Conservation (phyloP, 345 rosid genomes). For the Heritiera fomes region DNA sequence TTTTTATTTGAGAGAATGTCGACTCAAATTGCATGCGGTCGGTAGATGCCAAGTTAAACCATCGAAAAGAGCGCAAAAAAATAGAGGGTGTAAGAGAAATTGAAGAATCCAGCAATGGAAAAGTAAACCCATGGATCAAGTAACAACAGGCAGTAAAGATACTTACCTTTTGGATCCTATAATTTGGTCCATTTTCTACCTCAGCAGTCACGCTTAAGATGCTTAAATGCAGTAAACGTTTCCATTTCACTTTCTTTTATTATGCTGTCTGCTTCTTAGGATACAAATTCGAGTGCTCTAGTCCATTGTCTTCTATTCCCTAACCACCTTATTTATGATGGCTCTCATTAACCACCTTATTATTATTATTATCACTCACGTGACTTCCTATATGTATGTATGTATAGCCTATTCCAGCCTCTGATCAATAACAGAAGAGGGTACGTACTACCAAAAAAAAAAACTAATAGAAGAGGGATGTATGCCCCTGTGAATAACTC, state of each 20-base stretch:
- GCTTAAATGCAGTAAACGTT: constrained; percentile 7
- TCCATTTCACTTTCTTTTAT: constrained; percentile 11
- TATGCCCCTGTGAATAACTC: neutral
- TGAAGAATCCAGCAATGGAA: neutral
- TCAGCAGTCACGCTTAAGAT: constrained; percentile 8
- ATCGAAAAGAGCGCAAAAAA: neutral
- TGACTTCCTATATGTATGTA: neutral
- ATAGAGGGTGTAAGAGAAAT: neutral
- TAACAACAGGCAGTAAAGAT: constrained; percentile 9
- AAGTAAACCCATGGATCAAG: neutral
- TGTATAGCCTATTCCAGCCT: no score
- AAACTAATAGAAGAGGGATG: neutral
- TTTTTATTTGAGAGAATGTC: neutral
- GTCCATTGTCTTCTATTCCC: constrained; percentile 1
- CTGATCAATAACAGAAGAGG: no score
- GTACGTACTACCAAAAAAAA: no score
- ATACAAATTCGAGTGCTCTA: constrained; percentile 8
- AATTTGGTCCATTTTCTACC: neutral
- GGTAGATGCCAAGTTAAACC: neutral
- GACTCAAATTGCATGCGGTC: neutral
- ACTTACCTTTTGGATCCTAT: neutral
- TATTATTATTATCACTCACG: neutral
- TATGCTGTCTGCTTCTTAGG: constrained; percentile 20
- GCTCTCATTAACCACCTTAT: neutral
- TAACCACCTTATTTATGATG: neutral